Conservation (phyloP, 768 basidiomycete species). For the Pleurotus tuber-regium region DNA sequence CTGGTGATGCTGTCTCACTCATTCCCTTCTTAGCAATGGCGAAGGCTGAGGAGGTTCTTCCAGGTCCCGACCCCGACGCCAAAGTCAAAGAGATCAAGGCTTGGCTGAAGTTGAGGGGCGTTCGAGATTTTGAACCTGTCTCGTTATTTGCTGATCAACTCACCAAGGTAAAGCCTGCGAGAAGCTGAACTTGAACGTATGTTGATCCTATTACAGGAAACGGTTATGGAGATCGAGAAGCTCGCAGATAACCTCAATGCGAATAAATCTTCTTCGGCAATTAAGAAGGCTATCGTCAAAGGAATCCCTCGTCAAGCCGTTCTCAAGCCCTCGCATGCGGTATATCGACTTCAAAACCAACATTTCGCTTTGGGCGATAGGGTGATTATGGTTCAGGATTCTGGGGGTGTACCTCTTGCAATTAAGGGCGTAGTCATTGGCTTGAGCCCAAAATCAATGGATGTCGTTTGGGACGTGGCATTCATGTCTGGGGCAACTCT, state of each 20-base stretch:
- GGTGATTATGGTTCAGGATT: conserved; percentile 94
- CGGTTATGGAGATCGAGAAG: conserved; percentile 75
- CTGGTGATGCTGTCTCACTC: conserved; percentile 3
- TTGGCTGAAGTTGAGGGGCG: conserved; percentile 87
- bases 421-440: conserved; percentile 95
- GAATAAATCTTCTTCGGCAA: conserved; percentile 54
- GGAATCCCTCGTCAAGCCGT: conserved; percentile 91
- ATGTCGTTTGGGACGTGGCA: conserved; percentile 93
- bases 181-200: too few relatives aligned
- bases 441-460: conserved; percentile 82
- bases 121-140: conserved; percentile 90
- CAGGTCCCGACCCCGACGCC: conserved; percentile 58
- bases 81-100: conserved; percentile 72
- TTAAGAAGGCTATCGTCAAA: conserved; percentile 93
- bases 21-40: conserved; percentile 60
- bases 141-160: conserved; percentile 91
- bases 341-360: conserved; percentile 89
- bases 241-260: conserved; percentile 67
- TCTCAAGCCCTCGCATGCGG: conserved; percentile 87
- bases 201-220: too few relatives aligned
- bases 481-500: conserved; percentile 93
- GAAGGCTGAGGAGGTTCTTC: conserved; percentile 58
- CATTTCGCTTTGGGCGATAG: conserved; percentile 86
- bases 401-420: conserved; percentile 86
- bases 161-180: conserved; percentile 81